Evolutionary conservation across 1,284 basidiomycete species (phyloP), one percentile per base, ranked within the genome.

Genomic region (Peniophora sp.): DNA sequence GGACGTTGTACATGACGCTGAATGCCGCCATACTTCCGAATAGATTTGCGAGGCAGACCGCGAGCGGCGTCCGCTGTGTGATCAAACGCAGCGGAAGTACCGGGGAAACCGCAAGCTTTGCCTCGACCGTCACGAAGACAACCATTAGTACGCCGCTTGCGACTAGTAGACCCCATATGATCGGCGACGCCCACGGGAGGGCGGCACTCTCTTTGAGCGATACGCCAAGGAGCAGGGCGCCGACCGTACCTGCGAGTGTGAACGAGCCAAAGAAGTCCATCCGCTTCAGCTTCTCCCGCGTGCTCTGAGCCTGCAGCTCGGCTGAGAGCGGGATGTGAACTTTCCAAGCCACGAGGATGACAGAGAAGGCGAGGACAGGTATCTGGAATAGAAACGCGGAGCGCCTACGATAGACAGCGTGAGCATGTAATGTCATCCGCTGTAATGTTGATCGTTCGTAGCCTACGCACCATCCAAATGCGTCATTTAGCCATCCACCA

Each of bases 1-100:
- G 92, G 25, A 91, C 75, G 60, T 90, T 90, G 68, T 94, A 95
- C 34, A 94, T 88, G 76, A 84, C 82, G 0, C 87, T 89, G 64
- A 90, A 95, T 22, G 85, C 80, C 17, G 82, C 74, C 63, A 89
- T 77, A 59, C 85, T 87, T 11, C 75, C 77, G 57, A 89, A 75
- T 38, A 97, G 78, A 68, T 94, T 95, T 53, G 83, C 80, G 55
- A 93, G 59, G 0, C 89, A 87, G 10, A 94, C 83, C 12, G 87
- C 82, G 22, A 92, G 69, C 2, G 91, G 89, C 9, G 89, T 93
- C 52, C 85, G 71, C 60, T 81, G 81, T 22, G 73, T 78, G 47
- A 95, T 76, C 53, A 95, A 68, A 53, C 79, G 79, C 58, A 94
- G 69, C 41, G 92, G 92, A 81, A 96, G 87, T 45, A 95, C 83